Conservation (phyloP, 495 filamentous ascomycete species). For the Xylaria telfairii region DNA sequence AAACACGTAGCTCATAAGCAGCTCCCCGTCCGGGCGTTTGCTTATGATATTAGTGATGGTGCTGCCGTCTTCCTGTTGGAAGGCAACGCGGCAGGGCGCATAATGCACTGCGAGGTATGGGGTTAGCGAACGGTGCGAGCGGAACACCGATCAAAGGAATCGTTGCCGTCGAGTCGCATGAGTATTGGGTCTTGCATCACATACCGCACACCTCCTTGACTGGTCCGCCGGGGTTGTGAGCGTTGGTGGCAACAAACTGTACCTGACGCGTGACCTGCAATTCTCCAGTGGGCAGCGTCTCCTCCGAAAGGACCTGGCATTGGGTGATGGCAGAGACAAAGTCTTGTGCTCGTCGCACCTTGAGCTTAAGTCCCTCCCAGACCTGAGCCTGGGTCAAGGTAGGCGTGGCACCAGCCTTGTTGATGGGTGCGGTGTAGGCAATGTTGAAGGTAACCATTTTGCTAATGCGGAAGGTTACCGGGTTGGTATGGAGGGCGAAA, state of each 20-base stretch:
- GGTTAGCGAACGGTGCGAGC: background rate
- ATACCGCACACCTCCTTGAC: constrained; percentile 26
- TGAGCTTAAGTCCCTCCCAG: constrained; percentile 50
- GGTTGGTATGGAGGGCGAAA: background rate
- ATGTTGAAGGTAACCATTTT: constrained; percentile 49
- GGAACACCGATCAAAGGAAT: background rate
- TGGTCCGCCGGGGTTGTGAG: background rate
- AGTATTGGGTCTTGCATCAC: background rate
- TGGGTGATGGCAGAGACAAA: constrained; percentile 48
- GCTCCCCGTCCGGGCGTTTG: constrained; percentile 36
- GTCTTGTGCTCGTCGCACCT: constrained; percentile 45
- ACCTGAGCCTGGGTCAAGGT: constrained; percentile 43
- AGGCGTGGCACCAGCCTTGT: constrained; percentile 38
- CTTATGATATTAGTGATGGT: constrained; percentile 45
- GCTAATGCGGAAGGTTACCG: background rate
- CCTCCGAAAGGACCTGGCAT: constrained; percentile 43
- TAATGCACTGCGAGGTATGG: constrained; percentile 22
- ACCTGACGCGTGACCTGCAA: constrained; percentile 38
- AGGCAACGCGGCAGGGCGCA: constrained; percentile 46
- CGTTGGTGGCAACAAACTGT: constrained; percentile 34
- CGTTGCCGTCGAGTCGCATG: background rate
- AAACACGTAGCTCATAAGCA: constrained; percentile 50
- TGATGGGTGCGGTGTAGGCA: constrained; percentile 51
- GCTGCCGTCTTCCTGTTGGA: constrained; percentile 45
- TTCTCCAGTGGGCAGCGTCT: constrained; percentile 23